Percentiles rank a stretch among this genome's conserved stretches.
These are phyloP conservation scores for Saxispiralis lemnorum DNA, from an alignment of 495 filamentous ascomycete genomes.

Conservation along the genomic window DNA sequence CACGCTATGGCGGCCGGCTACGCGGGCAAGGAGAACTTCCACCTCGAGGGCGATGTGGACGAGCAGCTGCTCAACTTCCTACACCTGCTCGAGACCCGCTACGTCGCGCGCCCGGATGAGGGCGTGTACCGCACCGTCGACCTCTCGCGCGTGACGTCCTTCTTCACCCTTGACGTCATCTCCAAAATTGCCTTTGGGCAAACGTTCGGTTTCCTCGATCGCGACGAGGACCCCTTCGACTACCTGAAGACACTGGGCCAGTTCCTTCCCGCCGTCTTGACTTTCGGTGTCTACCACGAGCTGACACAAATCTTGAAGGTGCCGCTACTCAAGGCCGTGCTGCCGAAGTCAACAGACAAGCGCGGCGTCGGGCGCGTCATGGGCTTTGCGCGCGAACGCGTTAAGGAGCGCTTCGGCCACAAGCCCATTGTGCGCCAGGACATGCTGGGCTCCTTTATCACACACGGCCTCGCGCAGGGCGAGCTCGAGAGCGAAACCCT, in stretches of 20 bases:
- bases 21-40: slow-evolving; percentile 31
- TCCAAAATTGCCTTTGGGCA: slow-evolving; percentile 34
- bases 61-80: slow-evolving; percentile 25
- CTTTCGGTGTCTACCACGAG: slow-evolving; percentile 18
- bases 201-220: slow-evolving; percentile 30
- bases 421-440: slow-evolving; percentile 19
- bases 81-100: slow-evolving; percentile 22
- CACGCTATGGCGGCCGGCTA: slow-evolving; percentile 28
- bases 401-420: slow-evolving; percentile 17
- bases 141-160: slow-evolving; percentile 27
- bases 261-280: slow-evolving; percentile 19
- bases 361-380: slow-evolving; percentile 19
- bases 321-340: slow-evolving; percentile 20
- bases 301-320: slow-evolving; percentile 17
- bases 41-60: slow-evolving; percentile 32
- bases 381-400: slow-evolving; percentile 18
- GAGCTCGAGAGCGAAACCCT: slow-evolving; percentile 27
- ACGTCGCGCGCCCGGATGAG: slow-evolving; percentile 16
- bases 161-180: slow-evolving; percentile 36
- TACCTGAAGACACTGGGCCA: slow-evolving; percentile 18
- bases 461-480: slow-evolving; percentile 23
- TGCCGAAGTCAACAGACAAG: slow-evolving; percentile 20
- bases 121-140: slow-evolving; percentile 26
- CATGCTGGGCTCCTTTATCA: slow-evolving; percentile 31
- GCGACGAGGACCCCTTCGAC: slow-evolving; percentile 17